Conservation (phyloP, 169 alveolate species). For the Eimeria tenella region DNA sequence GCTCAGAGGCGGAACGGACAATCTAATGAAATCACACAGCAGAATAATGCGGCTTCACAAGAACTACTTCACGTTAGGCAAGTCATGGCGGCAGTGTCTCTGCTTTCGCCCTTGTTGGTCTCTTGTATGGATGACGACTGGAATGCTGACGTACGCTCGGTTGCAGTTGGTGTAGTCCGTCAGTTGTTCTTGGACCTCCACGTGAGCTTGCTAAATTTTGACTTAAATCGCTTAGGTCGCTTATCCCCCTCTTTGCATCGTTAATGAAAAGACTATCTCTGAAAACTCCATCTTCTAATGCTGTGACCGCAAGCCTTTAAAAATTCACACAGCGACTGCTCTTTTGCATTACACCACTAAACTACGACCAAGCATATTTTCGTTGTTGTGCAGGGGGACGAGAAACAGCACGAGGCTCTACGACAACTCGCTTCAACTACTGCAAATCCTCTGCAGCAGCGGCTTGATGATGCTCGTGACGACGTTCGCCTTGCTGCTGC, state of each 20-base stretch:
- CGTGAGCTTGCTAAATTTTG: constrained; percentile 2
- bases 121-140: constrained; percentile 69
- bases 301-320: too few relatives aligned
- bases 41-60: background rate
- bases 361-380: background rate
- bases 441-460: constrained; percentile 70
- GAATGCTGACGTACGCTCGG: constrained; percentile 62
- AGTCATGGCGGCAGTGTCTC: background rate
- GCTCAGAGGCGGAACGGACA: background rate
- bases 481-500: constrained; percentile 75
- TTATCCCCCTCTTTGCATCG: too few relatives aligned
- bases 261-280: too few relatives aligned
- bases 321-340: background rate
- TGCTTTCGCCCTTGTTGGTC: constrained; percentile 40
- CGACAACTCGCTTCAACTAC: constrained; percentile 60
- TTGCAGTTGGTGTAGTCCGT: constrained; percentile 63
- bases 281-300: too few relatives aligned
- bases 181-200: constrained; percentile 64
- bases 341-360: background rate
- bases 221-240: background rate
- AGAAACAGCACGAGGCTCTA: constrained; percentile 17
- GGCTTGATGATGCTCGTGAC: constrained; percentile 80
- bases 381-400: constrained; percentile 22
- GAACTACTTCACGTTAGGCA: background rate
- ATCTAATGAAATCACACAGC: background rate